Percentiles rank a stretch among this genome's conserved stretches.
Conservation (phyloP, 257 asterid species). For the Gentiana straminea region DNA sequence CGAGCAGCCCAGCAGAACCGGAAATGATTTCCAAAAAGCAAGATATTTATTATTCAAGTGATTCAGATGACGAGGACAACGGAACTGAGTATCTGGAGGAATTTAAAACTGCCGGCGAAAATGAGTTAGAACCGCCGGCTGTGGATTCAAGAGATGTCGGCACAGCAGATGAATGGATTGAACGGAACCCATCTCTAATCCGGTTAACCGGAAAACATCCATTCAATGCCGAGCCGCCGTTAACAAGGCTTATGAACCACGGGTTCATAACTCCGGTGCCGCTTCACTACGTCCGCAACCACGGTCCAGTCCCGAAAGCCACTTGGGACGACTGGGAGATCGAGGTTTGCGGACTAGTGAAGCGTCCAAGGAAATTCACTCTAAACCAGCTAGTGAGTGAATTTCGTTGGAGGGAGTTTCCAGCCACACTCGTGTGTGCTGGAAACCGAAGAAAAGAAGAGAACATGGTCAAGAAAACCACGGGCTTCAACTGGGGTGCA, state of each 20-base stretch:
- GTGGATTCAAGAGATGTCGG: constrained; percentile 54
- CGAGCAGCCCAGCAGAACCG: constrained; percentile 13
- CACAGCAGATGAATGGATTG: constrained; percentile 77
- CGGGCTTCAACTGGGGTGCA: constrained; percentile 94
- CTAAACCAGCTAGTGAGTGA: constrained; percentile 57
- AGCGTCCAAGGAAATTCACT: constrained; percentile 45
- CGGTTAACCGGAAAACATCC: constrained; percentile 97
- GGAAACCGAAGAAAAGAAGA: constrained; percentile 89
- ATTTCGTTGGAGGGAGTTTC: constrained; percentile 44
- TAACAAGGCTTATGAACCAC: constrained; percentile 71
- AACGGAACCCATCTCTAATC: constrained; percentile 61
- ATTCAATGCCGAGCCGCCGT: constrained; percentile 85
- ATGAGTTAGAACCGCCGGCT: constrained; percentile 58
- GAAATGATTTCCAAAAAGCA: constrained; percentile 4
- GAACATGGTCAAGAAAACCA: constrained; percentile 77
- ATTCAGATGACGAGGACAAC: constrained; percentile 37
- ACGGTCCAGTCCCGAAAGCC: constrained; percentile 69
- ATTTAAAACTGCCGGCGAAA: constrained; percentile 38
- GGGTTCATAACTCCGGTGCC: constrained; percentile 97
- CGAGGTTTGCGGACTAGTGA: constrained; percentile 67
- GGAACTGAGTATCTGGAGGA: constrained; percentile 16
- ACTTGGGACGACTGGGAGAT: constrained; percentile 67
- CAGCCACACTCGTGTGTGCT: constrained; percentile 79
- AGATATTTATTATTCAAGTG: constrained; percentile 28
- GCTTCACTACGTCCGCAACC: constrained; percentile 94